Base-by-base conservation (phyloP, 176 grass and related monocot genomes). In the Ensete ventricosum region DNA sequence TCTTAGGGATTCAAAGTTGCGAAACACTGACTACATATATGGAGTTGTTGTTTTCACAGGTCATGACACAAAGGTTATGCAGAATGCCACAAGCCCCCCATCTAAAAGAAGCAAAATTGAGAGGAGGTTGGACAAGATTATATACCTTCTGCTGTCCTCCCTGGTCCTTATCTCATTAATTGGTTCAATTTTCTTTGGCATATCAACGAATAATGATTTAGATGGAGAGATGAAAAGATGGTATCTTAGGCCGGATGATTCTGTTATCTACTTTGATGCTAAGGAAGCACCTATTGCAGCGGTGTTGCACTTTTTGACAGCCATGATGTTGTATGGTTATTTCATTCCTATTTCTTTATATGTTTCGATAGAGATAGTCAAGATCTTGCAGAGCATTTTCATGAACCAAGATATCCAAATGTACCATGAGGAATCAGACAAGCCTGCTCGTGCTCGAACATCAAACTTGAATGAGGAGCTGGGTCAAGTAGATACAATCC, bases 301-400 rank as follows among this genome's bases (percentile, higher is more conserved):
- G 16, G 3, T 87, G 11, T 67, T 89, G 26, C 94, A 97, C 74
- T 85, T 98, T 55, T 74, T 97, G 22, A 97, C 94, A 9, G 85
- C 89, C 54, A 92, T 97, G 72, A 91, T 93, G 82, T 81, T 97
- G 53, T 97, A 97, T 43, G 77, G 90, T 5, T 76, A 92, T 72
- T 91, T 97, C 84, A 97, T 97, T 78, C 94, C 94, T 1, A 97
- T 97, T 74, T 97, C 94, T 22, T 71, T 97, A 43, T 97, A 97
- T 80, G 86, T 97, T 55, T 97, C 94, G 9, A 97, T 97, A 73
- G 94, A 97, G 77, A 88, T 97, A 48, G 90, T 97, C 25, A 97
- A 97, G 82, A 77, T 90, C 3, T 73, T 97, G 66, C 94, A 97
- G 78, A 85, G 86, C 19, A 65, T 52, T 66, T 97, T 97, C 84